Percentiles rank a stretch among this genome's conserved stretches.
phyloP scores from a whole-genome alignment of 306 rosid genomes.

The Heteromeles arbutifolia region DNA sequence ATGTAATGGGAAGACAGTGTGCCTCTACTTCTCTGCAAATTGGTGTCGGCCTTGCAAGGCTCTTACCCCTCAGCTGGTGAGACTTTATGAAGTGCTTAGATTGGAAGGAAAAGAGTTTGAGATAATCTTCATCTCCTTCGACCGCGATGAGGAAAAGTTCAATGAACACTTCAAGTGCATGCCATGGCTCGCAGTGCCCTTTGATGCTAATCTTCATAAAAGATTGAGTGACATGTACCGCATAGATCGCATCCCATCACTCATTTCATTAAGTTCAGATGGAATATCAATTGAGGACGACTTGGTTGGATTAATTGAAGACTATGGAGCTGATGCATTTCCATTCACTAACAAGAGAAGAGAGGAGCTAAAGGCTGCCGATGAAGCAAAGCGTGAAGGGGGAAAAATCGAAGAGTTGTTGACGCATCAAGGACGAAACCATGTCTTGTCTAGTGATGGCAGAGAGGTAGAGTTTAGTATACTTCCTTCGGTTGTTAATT shows the following conservation, averaged over 20 bases:
- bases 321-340: slow-evolving; percentile 80
- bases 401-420: slow-evolving; percentile 60
- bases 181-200: slow-evolving; percentile 91
- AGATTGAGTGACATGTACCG: slow-evolving; percentile 41
- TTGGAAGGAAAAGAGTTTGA: slow-evolving; percentile 43
- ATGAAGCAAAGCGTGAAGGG: slow-evolving; percentile 53
- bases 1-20: slow-evolving; percentile 62
- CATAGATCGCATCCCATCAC: slow-evolving; percentile 64
- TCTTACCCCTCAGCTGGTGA: slow-evolving; percentile 57
- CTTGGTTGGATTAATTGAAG: slow-evolving; percentile 66
- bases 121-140: slow-evolving; percentile 71
- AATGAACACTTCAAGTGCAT: slow-evolving; percentile 53
- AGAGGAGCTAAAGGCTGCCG: slow-evolving; percentile 56
- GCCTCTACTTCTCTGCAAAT: slow-evolving; percentile 77
- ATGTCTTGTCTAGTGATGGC: slow-evolving; percentile 50
- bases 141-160: slow-evolving; percentile 53
- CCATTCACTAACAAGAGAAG: slow-evolving; percentile 75
- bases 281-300: slow-evolving; percentile 45
- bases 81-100: slow-evolving; percentile 49
- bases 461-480: slow-evolving; percentile 39
- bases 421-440: slow-evolving; percentile 46
- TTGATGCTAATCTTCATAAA: slow-evolving; percentile 46
- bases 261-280: slow-evolving; percentile 50
- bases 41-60: slow-evolving; percentile 94
- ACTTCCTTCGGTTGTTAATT: background rate